Evolutionary conservation across 2,329 filamentous ascomycete species (phyloP).

Genomic region (Fusarium liriodendri): DNA sequence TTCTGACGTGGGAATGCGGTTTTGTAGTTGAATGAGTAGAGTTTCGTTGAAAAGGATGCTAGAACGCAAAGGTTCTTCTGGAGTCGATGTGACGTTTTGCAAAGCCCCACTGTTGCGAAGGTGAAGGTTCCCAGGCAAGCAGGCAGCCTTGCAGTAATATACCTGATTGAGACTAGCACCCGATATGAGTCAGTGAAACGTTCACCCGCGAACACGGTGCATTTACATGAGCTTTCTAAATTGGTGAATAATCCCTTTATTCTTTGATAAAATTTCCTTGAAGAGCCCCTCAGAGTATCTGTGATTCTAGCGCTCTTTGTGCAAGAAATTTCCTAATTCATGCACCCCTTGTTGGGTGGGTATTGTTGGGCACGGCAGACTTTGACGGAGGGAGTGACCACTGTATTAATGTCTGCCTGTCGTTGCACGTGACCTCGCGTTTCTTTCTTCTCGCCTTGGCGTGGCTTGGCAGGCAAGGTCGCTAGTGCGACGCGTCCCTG

Average conservation of each 20-base stretch:
- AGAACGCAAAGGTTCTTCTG: conserved; percentile 34
- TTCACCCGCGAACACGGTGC: conserved; percentile 8
- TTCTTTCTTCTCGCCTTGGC: conserved; percentile 8
- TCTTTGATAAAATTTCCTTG: not conserved
- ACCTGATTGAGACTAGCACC: conserved; percentile 27
- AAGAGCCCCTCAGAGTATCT: not conserved
- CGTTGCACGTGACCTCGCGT: conserved; percentile 44
- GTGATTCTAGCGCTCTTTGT: not conserved
- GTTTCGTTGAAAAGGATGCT: conserved; percentile 7
- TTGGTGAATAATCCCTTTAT: not conserved
- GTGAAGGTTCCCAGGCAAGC: conserved; percentile 29
- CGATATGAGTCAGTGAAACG: not conserved
- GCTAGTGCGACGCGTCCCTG: conserved; percentile 24
- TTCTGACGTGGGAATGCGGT: conserved; percentile 6
- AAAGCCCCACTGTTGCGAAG: conserved; percentile 33
- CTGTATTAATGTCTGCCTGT: not conserved
- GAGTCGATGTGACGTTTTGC: conserved; percentile 40
- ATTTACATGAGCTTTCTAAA: conserved; percentile 23
- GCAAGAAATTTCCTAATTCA: not conserved
- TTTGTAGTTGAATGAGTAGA: conserved; percentile 1
- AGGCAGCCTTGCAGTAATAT: conserved; percentile 23
- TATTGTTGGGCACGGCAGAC: not conserved
- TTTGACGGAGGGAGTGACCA: not conserved
- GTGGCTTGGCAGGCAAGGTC: not conserved
- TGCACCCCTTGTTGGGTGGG: conserved; percentile 5